A percentile compares a stretch with the other conserved stretches of the same genome.
Evolutionary conservation across 495 filamentous ascomycete species (phyloP).

Genomic region (Corynascus novoguineensis): DNA sequence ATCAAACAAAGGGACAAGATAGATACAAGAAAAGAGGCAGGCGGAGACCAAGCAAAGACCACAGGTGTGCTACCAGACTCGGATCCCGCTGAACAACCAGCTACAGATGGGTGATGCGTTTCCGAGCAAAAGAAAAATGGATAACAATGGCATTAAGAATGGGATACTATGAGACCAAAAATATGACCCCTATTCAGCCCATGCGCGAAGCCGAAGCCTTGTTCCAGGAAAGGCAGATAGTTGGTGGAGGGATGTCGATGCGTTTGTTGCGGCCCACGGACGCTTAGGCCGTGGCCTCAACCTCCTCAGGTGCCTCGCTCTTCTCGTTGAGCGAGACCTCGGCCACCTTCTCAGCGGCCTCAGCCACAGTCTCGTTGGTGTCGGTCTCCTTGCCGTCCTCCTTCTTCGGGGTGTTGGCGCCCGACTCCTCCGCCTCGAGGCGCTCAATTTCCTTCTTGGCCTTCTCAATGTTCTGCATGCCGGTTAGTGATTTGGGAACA

Average conservation of each 20-base stretch:
- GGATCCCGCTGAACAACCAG: not conserved
- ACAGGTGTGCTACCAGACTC: not conserved
- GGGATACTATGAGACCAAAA: not conserved
- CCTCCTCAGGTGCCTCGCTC: slow-evolving; percentile 5
- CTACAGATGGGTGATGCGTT: not conserved
- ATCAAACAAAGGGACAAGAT: not conserved
- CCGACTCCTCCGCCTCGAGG: slow-evolving; percentile 50
- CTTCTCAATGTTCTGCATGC: slow-evolving; percentile 70
- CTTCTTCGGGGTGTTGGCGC: slow-evolving; percentile 45
- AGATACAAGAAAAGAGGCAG: not conserved
- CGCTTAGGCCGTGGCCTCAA: slow-evolving; percentile 10
- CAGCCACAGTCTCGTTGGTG: not conserved
- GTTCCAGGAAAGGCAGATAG: not conserved
- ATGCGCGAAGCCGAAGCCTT: not conserved
- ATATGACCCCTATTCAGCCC: not conserved
- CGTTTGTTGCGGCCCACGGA: not conserved
- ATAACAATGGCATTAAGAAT: not conserved
- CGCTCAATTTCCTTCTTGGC: slow-evolving; percentile 59
- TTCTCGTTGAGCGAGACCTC: not conserved
- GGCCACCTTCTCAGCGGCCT: not conserved
- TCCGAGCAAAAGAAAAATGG: not conserved
- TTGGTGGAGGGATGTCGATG: not conserved
- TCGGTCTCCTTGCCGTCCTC: slow-evolving; percentile 52
- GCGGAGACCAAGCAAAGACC: not conserved
- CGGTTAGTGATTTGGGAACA: not conserved